Evolutionary conservation across 2,329 filamentous ascomycete genomes (phyloP).

Genomic region (Raffaelea albimanens): DNA sequence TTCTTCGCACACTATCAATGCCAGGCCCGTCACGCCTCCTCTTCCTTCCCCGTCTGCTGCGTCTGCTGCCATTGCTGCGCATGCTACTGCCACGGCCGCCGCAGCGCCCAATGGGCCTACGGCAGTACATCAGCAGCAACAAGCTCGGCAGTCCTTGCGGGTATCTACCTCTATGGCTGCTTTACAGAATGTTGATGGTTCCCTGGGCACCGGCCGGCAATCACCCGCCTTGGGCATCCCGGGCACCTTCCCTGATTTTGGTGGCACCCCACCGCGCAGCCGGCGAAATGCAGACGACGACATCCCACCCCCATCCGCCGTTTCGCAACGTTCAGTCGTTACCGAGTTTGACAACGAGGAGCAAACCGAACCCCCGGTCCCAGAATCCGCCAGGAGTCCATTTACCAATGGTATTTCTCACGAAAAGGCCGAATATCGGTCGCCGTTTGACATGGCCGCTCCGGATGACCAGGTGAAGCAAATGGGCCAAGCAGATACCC

Average conservation of each 20-base stretch:
- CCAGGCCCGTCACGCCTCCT: not conserved
- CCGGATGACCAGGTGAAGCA: conserved; percentile 2
- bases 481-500: not conserved
- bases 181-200: no score
- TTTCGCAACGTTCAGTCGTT: conserved; percentile 49
- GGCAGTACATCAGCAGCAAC: not conserved
- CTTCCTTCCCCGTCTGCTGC: not conserved
- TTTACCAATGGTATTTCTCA: not conserved
- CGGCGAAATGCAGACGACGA: conserved; percentile 29
- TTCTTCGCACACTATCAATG: not conserved
- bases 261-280: conserved; percentile 21
- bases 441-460: conserved; percentile 11
- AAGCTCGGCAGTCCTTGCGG: not conserved
- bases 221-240: conserved; percentile 61
- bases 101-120: not conserved
- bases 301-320: conserved; percentile 41
- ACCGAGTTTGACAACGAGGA: conserved; percentile 68
- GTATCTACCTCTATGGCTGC: conserved; percentile 7
- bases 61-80: not conserved
- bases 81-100: not conserved
- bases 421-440: conserved; percentile 11
- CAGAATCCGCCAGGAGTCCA: conserved; percentile 4
- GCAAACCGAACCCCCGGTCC: conserved; percentile 46
- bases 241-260: conserved; percentile 43
- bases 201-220: not conserved